These are phyloP conservation scores for Hyaloraphidium curvatum DNA, from an alignment of 192 early-diverging fungal genomes.

Conservation along the genomic window DNA sequence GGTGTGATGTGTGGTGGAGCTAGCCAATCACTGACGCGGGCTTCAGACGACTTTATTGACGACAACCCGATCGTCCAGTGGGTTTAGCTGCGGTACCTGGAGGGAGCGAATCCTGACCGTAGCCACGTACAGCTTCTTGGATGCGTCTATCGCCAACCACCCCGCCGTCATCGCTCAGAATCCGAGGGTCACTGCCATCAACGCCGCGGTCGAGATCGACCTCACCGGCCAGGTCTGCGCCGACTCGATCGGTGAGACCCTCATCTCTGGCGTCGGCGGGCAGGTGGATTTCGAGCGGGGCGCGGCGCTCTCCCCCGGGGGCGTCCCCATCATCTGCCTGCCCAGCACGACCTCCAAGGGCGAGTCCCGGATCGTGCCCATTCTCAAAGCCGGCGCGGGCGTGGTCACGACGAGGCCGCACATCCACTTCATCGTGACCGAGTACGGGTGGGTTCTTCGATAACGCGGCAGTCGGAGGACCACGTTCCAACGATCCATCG, in stretches of 20 bases:
- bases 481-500: not conserved
- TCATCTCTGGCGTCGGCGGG: constrained; percentile 29
- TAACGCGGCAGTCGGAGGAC: not conserved
- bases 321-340: constrained; percentile 27
- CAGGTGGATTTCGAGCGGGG: constrained; percentile 33
- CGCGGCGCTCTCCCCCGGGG: constrained; percentile 21
- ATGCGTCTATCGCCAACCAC: constrained; percentile 23
- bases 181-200: constrained; percentile 27
- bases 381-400: constrained; percentile 17
- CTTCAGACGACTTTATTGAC: constrained; percentile 28
- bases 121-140: too few relatives aligned
- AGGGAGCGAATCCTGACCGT: too few relatives aligned
- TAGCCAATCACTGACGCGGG: too few relatives aligned
- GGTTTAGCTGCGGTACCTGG: too few relatives aligned
- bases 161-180: constrained; percentile 21
- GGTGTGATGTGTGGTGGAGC: not conserved
- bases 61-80: constrained; percentile 25
- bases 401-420: constrained; percentile 23
- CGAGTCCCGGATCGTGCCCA: constrained; percentile 17
- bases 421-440: constrained; percentile 27
- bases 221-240: constrained; percentile 31
- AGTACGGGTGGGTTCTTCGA: constrained; percentile 17
- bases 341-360: constrained; percentile 19
- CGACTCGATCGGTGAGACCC: constrained; percentile 19
- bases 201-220: constrained; percentile 26